Percentiles rank a stretch among this genome's conserved stretches.
Evolutionary conservation across 371 early-diverging fungal genomes (phyloP).

Genomic region (Saksenaea oblongispora): DNA sequence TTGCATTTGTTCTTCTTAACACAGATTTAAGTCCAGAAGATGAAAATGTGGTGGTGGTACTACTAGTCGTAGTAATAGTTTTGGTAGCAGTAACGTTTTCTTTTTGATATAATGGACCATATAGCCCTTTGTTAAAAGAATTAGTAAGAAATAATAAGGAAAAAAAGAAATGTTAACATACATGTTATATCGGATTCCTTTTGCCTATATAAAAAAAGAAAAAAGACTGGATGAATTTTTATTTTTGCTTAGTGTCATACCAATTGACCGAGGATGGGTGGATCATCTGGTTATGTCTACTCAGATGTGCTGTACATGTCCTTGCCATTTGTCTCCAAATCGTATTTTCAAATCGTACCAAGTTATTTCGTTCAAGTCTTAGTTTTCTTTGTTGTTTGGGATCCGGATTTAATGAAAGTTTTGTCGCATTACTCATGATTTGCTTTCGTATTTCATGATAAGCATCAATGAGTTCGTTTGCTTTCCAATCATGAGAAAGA

Average conservation of each 20-base stretch:
- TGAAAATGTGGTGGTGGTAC: neutral
- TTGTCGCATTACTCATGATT: neutral
- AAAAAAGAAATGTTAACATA: constrained; percentile 3
- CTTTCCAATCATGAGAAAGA: constrained; percentile 18
- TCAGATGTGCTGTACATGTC: constrained; percentile 14
- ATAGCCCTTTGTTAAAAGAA: constrained; percentile 22
- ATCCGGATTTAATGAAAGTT: neutral
- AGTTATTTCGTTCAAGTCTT: constrained; percentile 20
- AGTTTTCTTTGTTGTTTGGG: neutral
- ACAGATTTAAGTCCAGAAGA: neutral
- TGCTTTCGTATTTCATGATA: constrained; percentile 17
- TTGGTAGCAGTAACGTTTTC: neutral
- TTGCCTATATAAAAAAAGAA: constrained; percentile 26
- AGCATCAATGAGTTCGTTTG: constrained; percentile 12
- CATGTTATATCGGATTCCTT: constrained; percentile 40
- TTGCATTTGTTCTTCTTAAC: neutral
- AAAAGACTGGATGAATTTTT: neutral
- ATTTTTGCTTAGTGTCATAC: constrained; percentile 7
- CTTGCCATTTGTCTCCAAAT: constrained; percentile 45
- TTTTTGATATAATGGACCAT: constrained; percentile 21
- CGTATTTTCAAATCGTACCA: constrained; percentile 36
- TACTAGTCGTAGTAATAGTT: too few species aligned
- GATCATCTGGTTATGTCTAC: constrained; percentile 15
- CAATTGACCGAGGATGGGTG: constrained; percentile 27
- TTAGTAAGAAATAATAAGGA: neutral